These are phyloP conservation scores for Adansonia gregorii DNA, from an alignment of 441 rosid species.

Conservation along the genomic window DNA sequence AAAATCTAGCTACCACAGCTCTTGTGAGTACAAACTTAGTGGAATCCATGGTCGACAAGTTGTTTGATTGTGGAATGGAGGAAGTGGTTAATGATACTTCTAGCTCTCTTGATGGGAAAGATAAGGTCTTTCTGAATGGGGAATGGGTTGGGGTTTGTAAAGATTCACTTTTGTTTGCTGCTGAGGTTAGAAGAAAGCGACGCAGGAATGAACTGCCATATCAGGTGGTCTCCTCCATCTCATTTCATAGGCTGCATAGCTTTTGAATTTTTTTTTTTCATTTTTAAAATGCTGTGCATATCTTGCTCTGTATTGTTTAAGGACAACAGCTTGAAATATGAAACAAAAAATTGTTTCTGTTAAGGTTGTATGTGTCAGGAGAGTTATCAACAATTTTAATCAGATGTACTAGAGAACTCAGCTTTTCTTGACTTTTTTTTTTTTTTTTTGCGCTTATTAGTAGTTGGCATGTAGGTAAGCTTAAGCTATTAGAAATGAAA, in stretches of 20 bases:
- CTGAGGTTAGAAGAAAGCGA: constrained; percentile 59
- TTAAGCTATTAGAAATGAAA: neutral
- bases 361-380: neutral
- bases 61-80: constrained; percentile 75
- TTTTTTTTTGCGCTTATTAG: neutral
- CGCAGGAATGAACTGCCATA: constrained; percentile 61
- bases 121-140: constrained; percentile 81
- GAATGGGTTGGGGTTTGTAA: constrained; percentile 87
- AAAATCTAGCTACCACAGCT: constrained; percentile 78
- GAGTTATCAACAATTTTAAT: constrained; percentile 3
- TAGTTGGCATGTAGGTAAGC: constrained; percentile 8
- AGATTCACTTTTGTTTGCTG: constrained; percentile 59
- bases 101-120: constrained; percentile 49
- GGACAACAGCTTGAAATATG: neutral
- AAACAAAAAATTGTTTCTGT: constrained; percentile 7
- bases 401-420: neutral
- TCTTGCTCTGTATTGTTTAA: constrained; percentile 4
- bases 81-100: constrained; percentile 56
- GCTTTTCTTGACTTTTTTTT: neutral
- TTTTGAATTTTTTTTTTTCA: constrained; percentile 14
- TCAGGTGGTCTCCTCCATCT: constrained; percentile 55
- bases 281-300: neutral
- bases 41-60: constrained; percentile 51
- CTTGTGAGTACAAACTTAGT: constrained; percentile 63
- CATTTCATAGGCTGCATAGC: neutral